Percentiles rank a stretch among this genome's conserved stretches.
Evolutionary conservation across 2,329 filamentous ascomycete genomes (phyloP).

Genomic region (Ustulina deusta): DNA sequence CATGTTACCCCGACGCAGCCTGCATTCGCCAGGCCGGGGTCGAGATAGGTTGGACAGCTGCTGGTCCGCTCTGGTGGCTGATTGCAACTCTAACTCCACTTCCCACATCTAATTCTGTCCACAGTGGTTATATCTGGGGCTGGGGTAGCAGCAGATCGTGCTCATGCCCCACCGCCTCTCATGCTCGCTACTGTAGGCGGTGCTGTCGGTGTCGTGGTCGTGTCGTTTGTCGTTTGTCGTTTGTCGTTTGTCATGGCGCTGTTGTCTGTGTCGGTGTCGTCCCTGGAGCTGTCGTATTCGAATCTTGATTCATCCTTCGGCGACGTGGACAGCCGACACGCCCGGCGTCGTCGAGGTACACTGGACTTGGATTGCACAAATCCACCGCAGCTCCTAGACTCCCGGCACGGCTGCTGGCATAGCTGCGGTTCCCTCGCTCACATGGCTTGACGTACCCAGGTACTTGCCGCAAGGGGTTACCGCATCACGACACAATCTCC

Average conservation of each 20-base stretch:
- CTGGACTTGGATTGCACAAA: background rate
- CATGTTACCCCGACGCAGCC: conserved; percentile 30
- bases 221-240: conserved; percentile 16
- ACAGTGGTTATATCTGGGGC: conserved; percentile 37
- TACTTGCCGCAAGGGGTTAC: conserved; percentile 33
- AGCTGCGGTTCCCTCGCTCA: conserved; percentile 33
- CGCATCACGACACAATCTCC: conserved; percentile 33
- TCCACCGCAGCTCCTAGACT: conserved; percentile 1
- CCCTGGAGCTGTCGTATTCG: conserved; percentile 9
- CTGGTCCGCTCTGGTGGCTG: conserved; percentile 14
- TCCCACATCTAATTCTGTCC: conserved; percentile 35
- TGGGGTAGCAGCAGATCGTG: conserved; percentile 41
- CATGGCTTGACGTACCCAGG: conserved; percentile 22
- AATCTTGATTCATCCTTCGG: conserved; percentile 28
- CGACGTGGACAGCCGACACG: conserved; percentile 33
- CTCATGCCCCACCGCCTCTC: conserved; percentile 36
- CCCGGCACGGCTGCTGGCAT: conserved; percentile 33
- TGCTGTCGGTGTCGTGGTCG: conserved; percentile 10
- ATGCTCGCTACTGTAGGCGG: conserved; percentile 10
- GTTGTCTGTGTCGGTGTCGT: conserved; percentile 13
- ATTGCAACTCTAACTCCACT: conserved; percentile 36
- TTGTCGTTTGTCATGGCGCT: too few relatives aligned
- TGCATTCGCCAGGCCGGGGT: conserved; percentile 26
- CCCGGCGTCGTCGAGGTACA: conserved; percentile 13
- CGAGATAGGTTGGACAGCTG: conserved; percentile 25